Conservation (phyloP, 129 eudicot genomes). For the Calendula officinalis region DNA sequence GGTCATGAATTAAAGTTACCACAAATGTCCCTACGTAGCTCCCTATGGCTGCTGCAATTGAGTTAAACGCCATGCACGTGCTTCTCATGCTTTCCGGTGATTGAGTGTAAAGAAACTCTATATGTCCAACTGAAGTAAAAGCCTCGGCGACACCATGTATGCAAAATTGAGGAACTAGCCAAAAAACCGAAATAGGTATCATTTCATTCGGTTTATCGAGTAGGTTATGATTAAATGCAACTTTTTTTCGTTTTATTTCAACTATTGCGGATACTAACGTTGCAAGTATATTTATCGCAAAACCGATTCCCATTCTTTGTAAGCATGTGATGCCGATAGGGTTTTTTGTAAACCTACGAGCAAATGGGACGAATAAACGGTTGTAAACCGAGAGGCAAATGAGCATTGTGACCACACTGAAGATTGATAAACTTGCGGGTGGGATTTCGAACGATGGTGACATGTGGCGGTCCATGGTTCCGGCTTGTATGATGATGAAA, state of each 20-base stretch:
- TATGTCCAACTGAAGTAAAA: background rate
- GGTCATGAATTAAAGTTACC: background rate
- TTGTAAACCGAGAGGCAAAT: background rate
- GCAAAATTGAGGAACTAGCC: background rate
- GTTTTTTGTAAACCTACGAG: background rate
- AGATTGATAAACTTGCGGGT: background rate
- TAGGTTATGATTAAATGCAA: background rate
- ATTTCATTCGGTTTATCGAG: background rate
- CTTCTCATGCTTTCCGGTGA: constrained; percentile 5
- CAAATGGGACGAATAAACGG: background rate
- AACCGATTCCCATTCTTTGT: background rate
- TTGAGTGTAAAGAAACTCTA: background rate
- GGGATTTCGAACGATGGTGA: background rate
- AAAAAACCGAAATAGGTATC: background rate
- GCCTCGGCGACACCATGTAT: background rate
- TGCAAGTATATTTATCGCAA: background rate
- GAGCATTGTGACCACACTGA: background rate
- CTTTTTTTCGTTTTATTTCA: background rate
- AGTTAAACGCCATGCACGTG: background rate
- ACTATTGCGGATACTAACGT: background rate
- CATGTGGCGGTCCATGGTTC: background rate
- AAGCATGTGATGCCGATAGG: background rate
- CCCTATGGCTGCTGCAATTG: background rate
- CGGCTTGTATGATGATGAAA: background rate
- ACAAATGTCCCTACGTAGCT: background rate